Evolutionary conservation across 2,329 filamentous ascomycete species (phyloP), one percentile per base, ranked within the genome.

Genomic region (Ophiostoma tasmaniense): DNA sequence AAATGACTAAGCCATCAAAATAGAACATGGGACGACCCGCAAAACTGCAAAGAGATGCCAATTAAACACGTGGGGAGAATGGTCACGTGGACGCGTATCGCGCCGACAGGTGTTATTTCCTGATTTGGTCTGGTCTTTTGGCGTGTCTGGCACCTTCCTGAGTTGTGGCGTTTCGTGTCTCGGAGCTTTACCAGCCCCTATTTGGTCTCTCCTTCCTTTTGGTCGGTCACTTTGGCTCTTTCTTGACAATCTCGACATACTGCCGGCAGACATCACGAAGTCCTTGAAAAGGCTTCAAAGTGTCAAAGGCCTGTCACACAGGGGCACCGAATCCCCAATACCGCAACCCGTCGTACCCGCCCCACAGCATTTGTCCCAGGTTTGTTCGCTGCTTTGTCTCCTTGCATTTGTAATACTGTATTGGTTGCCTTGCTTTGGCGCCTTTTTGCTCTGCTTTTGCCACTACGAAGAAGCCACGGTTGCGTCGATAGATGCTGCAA

Each of bases 381-480:
- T 64, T 39, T n/a, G 22, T 42, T 17, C 7, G 11, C 33, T 17
- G n/a, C 50, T 67, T 67, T 67, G n/a, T 42, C 45, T 59, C n/a
- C 3, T 50, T 30, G 64, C 17, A 52, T 67, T 67, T 62, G 66
- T n/a, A 35, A 25, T 35, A 35, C 42, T 55, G 64, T 45, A 66
- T 66, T 37, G 61, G 65, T 4, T n/a, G 65, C 65, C 65, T 64
- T 64, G 61, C 37, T 66, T 69, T 61, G 66, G 66, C 68, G 68
- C 66, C 42, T 45, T 20, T 20, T 61, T 67, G 8, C 4, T 45
- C 7, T 45, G 17, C 42, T 62, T 70, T 71, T 67, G 70, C 70
- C 70, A 70, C 69, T 61, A 33, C n/a, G 37, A 37, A 66, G 66
- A 70, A 68, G 68, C 68, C 70, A 71, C 70, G 70, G 66, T 71